Evolutionary conservation across 1,139 yeast genomes (phyloP).

Genomic region (Geotrichum aggregatum): DNA sequence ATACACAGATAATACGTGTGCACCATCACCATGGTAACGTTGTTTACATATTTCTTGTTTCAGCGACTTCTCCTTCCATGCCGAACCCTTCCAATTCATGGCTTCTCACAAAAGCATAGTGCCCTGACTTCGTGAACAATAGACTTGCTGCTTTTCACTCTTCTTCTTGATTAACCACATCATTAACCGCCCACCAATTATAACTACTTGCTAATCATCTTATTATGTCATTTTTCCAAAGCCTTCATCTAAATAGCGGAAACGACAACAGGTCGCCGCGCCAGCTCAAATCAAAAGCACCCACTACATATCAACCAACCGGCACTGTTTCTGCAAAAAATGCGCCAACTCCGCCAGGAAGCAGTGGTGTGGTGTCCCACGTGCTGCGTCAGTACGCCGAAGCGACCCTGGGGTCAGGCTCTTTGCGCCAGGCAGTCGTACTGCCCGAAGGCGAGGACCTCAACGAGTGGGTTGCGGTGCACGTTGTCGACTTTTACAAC

Average conservation of each 20-base stretch:
- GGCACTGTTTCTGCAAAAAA: conserved; percentile 50
- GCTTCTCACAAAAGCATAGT: neutral
- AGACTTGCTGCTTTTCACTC: neutral
- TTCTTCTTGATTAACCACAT: too few species aligned
- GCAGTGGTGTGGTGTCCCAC: conserved; percentile 29
- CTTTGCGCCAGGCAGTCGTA: conserved; percentile 86
- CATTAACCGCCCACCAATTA: neutral
- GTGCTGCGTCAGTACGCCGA: conserved; percentile 73
- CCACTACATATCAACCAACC: conserved; percentile 49
- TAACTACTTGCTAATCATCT: neutral
- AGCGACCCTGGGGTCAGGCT: conserved; percentile 89
- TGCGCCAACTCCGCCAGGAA: too few species aligned
- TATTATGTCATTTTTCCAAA: conserved; percentile 5
- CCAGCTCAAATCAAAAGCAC: conserved; percentile 1
- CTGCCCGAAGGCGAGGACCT: conserved; percentile 89
- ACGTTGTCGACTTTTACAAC: conserved; percentile 69
- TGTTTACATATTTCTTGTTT: conserved; percentile 1
- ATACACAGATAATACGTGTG: neutral
- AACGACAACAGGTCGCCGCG: neutral
- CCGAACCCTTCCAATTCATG: neutral
- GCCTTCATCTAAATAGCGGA: neutral
- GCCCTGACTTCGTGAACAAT: neutral
- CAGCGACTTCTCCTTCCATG: neutral
- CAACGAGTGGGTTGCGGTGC: conserved; percentile 95
- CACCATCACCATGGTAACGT: neutral